Evolutionary conservation across 2,329 filamentous ascomycete species (phyloP).

Genomic region (Neocucurbitaria cava): DNA sequence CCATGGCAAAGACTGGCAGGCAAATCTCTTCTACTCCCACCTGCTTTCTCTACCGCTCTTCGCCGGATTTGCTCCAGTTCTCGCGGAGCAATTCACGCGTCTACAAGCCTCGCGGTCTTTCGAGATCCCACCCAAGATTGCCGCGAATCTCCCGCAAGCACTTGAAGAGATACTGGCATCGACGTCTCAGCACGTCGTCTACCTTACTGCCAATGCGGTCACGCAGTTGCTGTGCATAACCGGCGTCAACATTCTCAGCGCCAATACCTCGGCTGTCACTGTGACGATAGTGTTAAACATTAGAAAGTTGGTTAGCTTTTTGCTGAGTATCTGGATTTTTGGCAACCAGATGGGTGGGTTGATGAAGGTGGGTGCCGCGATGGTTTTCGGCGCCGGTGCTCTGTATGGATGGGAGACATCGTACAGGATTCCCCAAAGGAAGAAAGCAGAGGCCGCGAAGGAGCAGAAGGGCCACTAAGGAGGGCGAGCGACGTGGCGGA

Average conservation of each 20-base stretch:
- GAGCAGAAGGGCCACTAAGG: constrained; percentile 31
- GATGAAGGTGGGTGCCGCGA: constrained; percentile 78
- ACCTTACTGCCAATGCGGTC: constrained; percentile 76
- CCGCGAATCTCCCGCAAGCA: constrained; percentile 35
- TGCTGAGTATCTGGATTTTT: constrained; percentile 93
- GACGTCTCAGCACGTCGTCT: constrained; percentile 72
- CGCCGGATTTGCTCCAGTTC: constrained; percentile 71
- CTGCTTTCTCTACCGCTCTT: constrained; percentile 79
- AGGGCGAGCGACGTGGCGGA: not conserved
- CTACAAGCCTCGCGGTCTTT: constrained; percentile 71
- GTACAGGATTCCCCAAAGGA: constrained; percentile 53
- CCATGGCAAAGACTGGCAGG: constrained; percentile 90
- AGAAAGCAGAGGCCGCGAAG: constrained; percentile 34
- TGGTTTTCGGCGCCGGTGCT: constrained; percentile 91
- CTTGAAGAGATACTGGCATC: constrained; percentile 40
- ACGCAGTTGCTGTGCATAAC: constrained; percentile 96
- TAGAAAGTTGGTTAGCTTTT: constrained; percentile 87
- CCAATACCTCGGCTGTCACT: constrained; percentile 86
- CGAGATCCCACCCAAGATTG: constrained; percentile 42
- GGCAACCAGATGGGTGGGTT: constrained; percentile 80
- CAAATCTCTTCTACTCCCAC: constrained; percentile 94
- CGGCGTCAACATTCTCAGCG: constrained; percentile 91
- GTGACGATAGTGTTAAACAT: constrained; percentile 97
- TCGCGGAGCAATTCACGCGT: constrained; percentile 68
- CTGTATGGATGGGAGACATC: constrained; percentile 81